phyloP scores from a whole-genome alignment of 192 early-diverging fungal species.

The Dissophora ornata region DNA sequence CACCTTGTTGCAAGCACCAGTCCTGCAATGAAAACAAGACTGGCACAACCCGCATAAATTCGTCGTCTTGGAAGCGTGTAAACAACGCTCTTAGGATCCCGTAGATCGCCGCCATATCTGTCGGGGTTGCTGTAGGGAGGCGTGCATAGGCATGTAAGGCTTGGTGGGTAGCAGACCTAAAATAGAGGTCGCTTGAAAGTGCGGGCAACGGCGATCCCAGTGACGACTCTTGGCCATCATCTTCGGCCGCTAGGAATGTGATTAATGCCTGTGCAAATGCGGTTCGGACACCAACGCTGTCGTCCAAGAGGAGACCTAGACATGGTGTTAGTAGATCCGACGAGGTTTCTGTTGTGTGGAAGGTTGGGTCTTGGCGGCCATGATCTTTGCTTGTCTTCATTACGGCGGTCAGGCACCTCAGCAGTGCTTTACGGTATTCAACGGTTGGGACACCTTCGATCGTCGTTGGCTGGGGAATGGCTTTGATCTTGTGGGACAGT shows the following conservation, averaged over 20 bases:
- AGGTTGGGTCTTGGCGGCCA: conserved; percentile 29
- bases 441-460: conserved; percentile 58
- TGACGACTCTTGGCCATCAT: conserved; percentile 13
- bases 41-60: conserved; percentile 44
- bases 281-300: conserved; percentile 46
- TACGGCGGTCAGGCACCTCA: conserved; percentile 62
- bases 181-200: conserved; percentile 36
- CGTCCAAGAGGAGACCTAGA: conserved; percentile 47
- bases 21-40: conserved; percentile 49
- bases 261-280: conserved; percentile 55
- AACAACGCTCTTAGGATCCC: conserved; percentile 36
- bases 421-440: conserved; percentile 52
- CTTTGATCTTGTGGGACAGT: conserved; percentile 29
- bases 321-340: conserved; percentile 55
- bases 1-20: conserved; percentile 30
- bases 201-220: conserved; percentile 7
- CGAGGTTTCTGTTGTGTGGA: conserved; percentile 27
- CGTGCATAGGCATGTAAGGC: conserved; percentile 36
- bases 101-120: conserved; percentile 38
- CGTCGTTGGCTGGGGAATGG: conserved; percentile 16
- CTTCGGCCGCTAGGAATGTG: conserved; percentile 55
- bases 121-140: conserved; percentile 21
- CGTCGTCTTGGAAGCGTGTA: conserved; percentile 46
- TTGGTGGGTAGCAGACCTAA: conserved; percentile 35
- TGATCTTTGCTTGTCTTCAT: conserved; percentile 54